A percentile compares a stretch with the other conserved stretches of the same genome.
phyloP scores from a whole-genome alignment of 768 basidiomycete species.

The Gautieria morchelliformis region DNA sequence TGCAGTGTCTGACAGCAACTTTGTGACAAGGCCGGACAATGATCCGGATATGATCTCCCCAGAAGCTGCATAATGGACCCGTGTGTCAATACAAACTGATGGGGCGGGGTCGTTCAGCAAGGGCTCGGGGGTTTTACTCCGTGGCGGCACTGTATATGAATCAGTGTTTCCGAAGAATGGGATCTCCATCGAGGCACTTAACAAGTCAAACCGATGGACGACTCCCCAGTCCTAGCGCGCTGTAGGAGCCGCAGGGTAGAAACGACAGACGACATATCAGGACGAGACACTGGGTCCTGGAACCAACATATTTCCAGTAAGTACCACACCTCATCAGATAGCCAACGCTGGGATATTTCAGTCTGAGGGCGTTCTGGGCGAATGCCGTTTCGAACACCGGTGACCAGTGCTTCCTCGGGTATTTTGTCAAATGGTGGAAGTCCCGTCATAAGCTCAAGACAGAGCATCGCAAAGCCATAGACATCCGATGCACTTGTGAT shows the following conservation, averaged over 20 bases:
- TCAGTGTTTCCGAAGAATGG: neutral
- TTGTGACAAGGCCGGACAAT: neutral
- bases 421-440: neutral
- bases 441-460: neutral
- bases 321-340: neutral
- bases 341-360: neutral
- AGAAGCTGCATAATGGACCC: neutral
- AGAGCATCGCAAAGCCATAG: neutral
- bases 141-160: neutral
- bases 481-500: neutral
- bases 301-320: neutral
- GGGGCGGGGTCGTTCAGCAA: neutral
- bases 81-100: neutral
- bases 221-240: neutral
- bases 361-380: neutral
- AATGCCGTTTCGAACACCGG: neutral
- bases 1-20: neutral
- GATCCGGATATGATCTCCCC: conserved; percentile 1
- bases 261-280: neutral
- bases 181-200: neutral
- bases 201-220: neutral
- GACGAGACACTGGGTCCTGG: neutral
- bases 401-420: neutral
- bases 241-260: neutral
- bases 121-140: too few relatives aligned